phyloP scores from a whole-genome alignment of 2,329 filamentous ascomycete genomes.

The Cercospora canescens region DNA sequence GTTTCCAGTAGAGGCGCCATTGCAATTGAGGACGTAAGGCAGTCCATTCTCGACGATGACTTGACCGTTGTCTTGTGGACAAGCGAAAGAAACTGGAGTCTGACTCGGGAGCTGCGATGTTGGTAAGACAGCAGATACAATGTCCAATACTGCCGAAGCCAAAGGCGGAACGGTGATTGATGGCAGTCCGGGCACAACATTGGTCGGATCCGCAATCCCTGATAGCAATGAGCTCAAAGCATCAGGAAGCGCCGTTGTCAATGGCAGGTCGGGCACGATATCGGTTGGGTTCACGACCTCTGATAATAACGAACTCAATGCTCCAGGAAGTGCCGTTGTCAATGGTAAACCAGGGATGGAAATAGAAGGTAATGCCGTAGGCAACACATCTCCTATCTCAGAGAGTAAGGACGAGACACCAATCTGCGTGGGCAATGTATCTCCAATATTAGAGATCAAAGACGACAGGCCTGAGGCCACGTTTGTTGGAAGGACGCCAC shows the following conservation, averaged over 20 bases:
- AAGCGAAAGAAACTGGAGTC: slow-evolving; percentile 21
- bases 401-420: neutral
- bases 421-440: neutral
- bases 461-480: neutral
- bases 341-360: neutral
- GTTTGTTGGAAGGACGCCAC: neutral
- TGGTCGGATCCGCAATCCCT: neutral
- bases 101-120: slow-evolving; percentile 22
- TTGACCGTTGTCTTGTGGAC: slow-evolving; percentile 22
- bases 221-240: neutral
- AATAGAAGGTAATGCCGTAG: neutral
- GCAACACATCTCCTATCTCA: neutral
- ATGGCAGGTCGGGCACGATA: neutral
- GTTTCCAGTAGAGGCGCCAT: slow-evolving; percentile 18
- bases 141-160: neutral
- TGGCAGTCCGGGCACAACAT: neutral
- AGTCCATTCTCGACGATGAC: slow-evolving; percentile 24
- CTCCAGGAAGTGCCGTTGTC: neutral
- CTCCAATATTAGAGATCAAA: neutral
- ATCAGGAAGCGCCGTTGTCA: neutral
- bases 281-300: no score
- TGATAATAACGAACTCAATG: no score
- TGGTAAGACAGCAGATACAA: slow-evolving; percentile 18
- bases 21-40: slow-evolving; percentile 25
- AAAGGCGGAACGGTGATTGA: slow-evolving; percentile 2